Evolutionary conservation across 192 early-diverging fungal species (phyloP).

Genomic region (Dissophora ornata): DNA sequence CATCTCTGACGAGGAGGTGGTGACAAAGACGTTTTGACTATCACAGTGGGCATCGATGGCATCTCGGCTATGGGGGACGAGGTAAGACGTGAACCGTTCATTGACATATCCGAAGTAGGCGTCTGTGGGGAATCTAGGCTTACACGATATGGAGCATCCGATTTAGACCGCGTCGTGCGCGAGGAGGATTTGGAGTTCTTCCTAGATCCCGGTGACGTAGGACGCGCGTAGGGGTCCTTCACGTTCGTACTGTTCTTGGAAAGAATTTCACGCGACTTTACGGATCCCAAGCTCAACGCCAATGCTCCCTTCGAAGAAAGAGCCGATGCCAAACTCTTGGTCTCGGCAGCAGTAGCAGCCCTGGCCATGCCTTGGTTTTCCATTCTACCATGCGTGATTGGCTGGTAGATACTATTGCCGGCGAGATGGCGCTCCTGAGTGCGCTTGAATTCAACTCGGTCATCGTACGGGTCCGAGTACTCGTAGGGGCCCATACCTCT

Average conservation of each 20-base stretch:
- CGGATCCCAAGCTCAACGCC: not conserved
- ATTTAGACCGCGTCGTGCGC: conserved; percentile 25
- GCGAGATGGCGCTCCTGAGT: too few species aligned
- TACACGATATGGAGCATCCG: conserved; percentile 12
- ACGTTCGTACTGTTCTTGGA: not conserved
- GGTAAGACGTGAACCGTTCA: not conserved
- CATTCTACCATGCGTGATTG: too few species aligned
- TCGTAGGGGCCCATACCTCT: not conserved
- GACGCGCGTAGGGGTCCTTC: conserved; percentile 3
- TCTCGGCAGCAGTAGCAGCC: not conserved
- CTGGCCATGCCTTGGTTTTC: too few species aligned
- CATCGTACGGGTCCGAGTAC: conserved; percentile 26
- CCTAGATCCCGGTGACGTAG: conserved; percentile 7
- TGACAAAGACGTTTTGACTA: conserved; percentile 20
- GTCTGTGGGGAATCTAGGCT: not conserved
- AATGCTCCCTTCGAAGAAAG: not conserved
- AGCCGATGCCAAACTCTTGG: not conserved
- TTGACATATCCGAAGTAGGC: not conserved
- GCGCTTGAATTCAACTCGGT: conserved; percentile 3
- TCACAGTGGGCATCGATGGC: not conserved
- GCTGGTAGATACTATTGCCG: too few species aligned
- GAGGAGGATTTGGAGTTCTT: conserved; percentile 7
- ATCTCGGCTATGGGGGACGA: too few species aligned
- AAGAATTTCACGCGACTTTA: conserved; percentile 20
- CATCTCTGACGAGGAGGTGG: conserved; percentile 50